Evolutionary conservation across 768 basidiomycete genomes (phyloP), one percentile per base, ranked within the genome.

Genomic region (Leucosporidium scottii): DNA sequence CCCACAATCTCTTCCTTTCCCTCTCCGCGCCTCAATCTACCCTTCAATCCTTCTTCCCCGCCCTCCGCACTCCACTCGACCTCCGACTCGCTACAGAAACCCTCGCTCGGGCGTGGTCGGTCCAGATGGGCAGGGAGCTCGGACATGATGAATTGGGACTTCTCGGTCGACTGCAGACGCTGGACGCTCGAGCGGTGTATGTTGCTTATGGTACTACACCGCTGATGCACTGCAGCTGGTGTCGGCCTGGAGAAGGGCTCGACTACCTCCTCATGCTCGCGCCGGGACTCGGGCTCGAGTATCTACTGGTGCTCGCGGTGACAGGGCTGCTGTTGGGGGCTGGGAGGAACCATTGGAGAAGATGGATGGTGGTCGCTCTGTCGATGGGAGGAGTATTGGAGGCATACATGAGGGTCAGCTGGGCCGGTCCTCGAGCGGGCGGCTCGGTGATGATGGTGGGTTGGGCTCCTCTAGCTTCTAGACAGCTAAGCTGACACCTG

Each of bases 61-160:
- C 64, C 48, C 62, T 75, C 23, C 70, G 71, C 3, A 30, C 50
- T 17, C 70, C 70, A 0, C 58, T 71, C 60, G 70, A 71, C 60
- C 13, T 71, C 47, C 66, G 70, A 9, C 57, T 65, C 58, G 55
- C 70, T 7, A 67, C 70, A 39, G 66, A 67, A 28, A 62, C 64
- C 21, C 57, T 71, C 56, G 56, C 61, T 0, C 57, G 39, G 8
- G 34, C 48, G 1, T 71, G 70, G 70, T 1, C 30, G 3, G 8
- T 23, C 34, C 31, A n/a, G 1, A 21, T 62, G 9, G 34, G 50
- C 6, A 59, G 66, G 0, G 20, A 50, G 13, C 51, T 65, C 13
- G 17, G 31, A 57, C 49, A 58, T 5, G 4, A 30, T 15, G 66
- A 71, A 30, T 31, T 59, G 18, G 36, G 34, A 12, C 59, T 71